Conservation (phyloP, 352 stramenopile genomes). For the Globisporangium heterothallicum region DNA sequence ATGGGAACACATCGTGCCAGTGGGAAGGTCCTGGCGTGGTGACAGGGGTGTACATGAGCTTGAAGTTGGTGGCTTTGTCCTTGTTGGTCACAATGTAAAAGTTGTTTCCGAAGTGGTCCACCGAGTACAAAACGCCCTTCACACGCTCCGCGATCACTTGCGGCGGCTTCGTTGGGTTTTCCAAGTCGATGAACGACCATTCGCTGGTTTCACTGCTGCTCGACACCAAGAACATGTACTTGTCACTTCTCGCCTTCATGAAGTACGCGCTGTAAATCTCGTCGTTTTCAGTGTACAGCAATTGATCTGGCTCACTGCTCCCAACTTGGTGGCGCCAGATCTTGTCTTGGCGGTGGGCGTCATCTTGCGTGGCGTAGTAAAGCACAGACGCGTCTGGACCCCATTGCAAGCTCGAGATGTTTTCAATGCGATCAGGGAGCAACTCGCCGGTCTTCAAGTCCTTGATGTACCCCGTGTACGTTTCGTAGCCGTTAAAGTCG, state of each 20-base stretch:
- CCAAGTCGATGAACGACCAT: slow-evolving; percentile 68
- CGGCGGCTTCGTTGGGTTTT: slow-evolving; percentile 36
- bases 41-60: slow-evolving; percentile 78
- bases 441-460: slow-evolving; percentile 69
- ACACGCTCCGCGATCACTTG: slow-evolving; percentile 60
- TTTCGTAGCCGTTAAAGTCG: slow-evolving; percentile 93
- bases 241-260: slow-evolving; percentile 87
- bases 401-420: slow-evolving; percentile 90
- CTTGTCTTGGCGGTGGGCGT: slow-evolving; percentile 91
- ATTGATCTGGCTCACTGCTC: slow-evolving; percentile 63
- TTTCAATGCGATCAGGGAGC: slow-evolving; percentile 69
- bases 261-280: slow-evolving; percentile 91
- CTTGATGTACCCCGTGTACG: slow-evolving; percentile 89
- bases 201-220: slow-evolving; percentile 92
- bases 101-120: slow-evolving; percentile 83
- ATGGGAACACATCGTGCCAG: slow-evolving; percentile 89
- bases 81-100: slow-evolving; percentile 95
- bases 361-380: slow-evolving; percentile 93
- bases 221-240: slow-evolving; percentile 90
- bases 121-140: slow-evolving; percentile 73
- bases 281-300: slow-evolving; percentile 94
- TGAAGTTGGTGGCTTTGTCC: slow-evolving; percentile 91
- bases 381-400: slow-evolving; percentile 85
- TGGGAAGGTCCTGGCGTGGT: slow-evolving; percentile 37
- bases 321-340: slow-evolving; percentile 90